Percentiles rank a stretch among this genome's conserved stretches.
These are phyloP conservation scores for Ogataea naganishii DNA, from an alignment of 805 yeast species.

Conservation along the genomic window DNA sequence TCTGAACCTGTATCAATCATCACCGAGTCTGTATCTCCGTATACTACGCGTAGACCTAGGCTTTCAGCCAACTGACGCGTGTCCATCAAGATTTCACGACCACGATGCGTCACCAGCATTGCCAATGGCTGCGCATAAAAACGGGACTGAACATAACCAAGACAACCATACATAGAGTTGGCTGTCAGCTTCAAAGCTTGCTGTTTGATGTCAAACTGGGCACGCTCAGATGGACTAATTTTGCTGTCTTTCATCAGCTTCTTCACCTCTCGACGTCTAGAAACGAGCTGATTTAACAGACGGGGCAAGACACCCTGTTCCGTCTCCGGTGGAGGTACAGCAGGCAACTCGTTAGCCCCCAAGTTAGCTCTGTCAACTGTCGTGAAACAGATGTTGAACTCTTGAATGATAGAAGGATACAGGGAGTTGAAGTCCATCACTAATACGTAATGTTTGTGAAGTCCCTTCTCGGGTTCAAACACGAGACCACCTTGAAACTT, in stretches of 20 bases:
- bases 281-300: constrained; percentile 73
- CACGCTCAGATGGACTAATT: constrained; percentile 52
- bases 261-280: constrained; percentile 90
- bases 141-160: constrained; percentile 85
- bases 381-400: constrained; percentile 93
- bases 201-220: constrained; percentile 91
- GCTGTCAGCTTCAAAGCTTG: constrained; percentile 95
- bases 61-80: constrained; percentile 90
- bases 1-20: constrained; percentile 90
- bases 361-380: constrained; percentile 66
- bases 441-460: constrained; percentile 78
- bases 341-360: constrained; percentile 56
- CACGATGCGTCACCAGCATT: constrained; percentile 88
- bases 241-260: constrained; percentile 69
- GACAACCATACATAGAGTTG: constrained; percentile 99
- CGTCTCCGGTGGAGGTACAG: constrained; percentile 49
- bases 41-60: constrained; percentile 74
- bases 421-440: constrained; percentile 98
- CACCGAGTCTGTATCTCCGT: constrained; percentile 98
- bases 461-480: constrained; percentile 92
- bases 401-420: constrained; percentile 96
- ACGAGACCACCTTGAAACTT: constrained; percentile 91
- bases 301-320: constrained; percentile 81
- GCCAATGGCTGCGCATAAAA: constrained; percentile 96
- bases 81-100: constrained; percentile 89